These are phyloP conservation scores for Ophiostoma novo-ulmi DNA, from an alignment of 2,329 filamentous ascomycete species.

Conservation along the genomic window DNA sequence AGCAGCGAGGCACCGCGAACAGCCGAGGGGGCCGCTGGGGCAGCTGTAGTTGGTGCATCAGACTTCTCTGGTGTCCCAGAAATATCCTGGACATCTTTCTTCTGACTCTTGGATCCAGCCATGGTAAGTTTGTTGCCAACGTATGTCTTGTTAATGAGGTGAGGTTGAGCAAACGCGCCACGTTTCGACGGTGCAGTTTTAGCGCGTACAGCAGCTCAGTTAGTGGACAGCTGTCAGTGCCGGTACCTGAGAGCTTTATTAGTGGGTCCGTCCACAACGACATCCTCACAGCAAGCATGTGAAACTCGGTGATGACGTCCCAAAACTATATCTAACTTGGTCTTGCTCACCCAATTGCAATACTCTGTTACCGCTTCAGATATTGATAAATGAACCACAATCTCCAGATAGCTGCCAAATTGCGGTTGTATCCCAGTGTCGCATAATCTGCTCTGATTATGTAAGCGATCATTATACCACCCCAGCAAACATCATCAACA, in stretches of 20 bases:
- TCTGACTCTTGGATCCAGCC: background rate
- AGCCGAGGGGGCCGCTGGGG: conserved; percentile 19
- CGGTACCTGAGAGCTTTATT: background rate
- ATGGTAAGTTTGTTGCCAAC: background rate
- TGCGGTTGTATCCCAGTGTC: no score
- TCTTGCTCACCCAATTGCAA: no score
- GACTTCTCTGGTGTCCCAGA: background rate
- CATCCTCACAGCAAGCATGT: background rate
- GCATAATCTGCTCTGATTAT: no score
- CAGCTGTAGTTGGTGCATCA: background rate
- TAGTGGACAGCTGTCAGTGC: background rate
- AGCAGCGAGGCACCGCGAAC: conserved; percentile 74
- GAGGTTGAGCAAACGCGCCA: conserved; percentile 9
- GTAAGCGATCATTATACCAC: no score
- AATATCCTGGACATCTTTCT: background rate
- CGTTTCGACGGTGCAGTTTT: background rate
- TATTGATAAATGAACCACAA: no score
- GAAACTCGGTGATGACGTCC: background rate
- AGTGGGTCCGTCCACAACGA: background rate
- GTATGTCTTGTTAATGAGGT: background rate
- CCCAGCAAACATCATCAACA: no score
- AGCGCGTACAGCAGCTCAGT: background rate
- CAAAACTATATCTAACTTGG: no score
- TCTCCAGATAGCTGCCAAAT: no score
- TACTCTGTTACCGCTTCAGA: no score